Evolutionary conservation across 495 filamentous ascomycete genomes (phyloP), one percentile per base, ranked within the genome.

Genomic region (Aspergillus ellipticus): DNA sequence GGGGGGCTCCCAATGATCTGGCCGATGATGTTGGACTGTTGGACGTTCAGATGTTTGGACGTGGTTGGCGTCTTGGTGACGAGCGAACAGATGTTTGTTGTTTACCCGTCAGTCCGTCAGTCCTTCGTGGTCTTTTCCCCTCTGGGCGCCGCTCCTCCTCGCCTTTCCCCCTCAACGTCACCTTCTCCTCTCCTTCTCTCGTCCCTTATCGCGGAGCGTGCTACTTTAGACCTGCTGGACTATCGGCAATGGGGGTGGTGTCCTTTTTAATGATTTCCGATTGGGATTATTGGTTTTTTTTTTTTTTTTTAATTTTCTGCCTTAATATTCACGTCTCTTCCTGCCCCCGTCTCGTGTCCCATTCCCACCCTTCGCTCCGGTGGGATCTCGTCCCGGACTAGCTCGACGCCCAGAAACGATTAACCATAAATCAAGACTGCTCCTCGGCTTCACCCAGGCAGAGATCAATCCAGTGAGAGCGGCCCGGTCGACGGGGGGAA

Each of bases 91-190:
- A 22, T 46, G 42, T 24, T 46, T 6, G 13, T 43, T 43, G 41
- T 43, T n/a, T n/a, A n/a, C n/a, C n/a, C n/a, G n/a, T n/a, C n/a
- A n/a, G n/a, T n/a, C n/a, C n/a, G n/a, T n/a, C 20, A 8, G 11
- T 43, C 9, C 10, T 28, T 48, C 45, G 45, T 48, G 45, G 45
- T 48, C 45, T 48, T 48, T 48, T 48, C 45, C 45, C 24, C 24
- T 48, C 45, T 15, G 24, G 22, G 45, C 15, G 24, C 6, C 11
- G 6, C 22, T 29, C 3, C 24, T 28, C 26, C n/a, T n/a, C n/a
- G n/a, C 10, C 43, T 48, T 48, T 28, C 22, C 17, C 17, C 17
- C 42, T 16, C 28, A 48, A 48, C 45, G 45, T 48, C 45, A 48
- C 45, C 45, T 29, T 48, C 45, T 48, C 45, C 21, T 28, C 28